A percentile compares a stretch with the other conserved stretches of the same genome.
Evolutionary conservation across 1,284 basidiomycete genomes (phyloP).

Genomic region (Apiotrichum akiyoshidainum): DNA sequence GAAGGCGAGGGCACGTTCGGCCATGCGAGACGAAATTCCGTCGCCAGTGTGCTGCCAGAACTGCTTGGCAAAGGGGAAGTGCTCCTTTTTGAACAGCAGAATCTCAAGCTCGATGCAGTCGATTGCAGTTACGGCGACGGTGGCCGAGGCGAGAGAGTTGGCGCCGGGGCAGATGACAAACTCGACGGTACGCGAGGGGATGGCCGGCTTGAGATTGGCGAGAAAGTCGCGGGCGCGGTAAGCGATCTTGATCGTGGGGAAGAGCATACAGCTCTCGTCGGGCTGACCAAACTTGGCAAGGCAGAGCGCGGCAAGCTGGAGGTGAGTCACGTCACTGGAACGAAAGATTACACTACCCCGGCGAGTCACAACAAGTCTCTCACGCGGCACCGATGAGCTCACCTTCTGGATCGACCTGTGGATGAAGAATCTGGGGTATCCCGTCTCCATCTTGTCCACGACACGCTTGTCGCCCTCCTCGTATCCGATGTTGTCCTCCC

Average conservation of each 20-base stretch:
- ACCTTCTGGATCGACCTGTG: conserved; percentile 85
- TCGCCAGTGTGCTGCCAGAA: conserved; percentile 96
- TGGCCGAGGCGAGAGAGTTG: conserved; percentile 17
- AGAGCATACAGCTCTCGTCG: conserved; percentile 72
- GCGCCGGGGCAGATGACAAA: conserved; percentile 61
- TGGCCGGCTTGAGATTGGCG: conserved; percentile 52
- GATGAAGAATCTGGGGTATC: conserved; percentile 98
- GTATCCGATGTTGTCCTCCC: conserved; percentile 90
- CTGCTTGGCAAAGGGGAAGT: conserved; percentile 71
- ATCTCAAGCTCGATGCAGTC: conserved; percentile 67
- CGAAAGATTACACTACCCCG: neutral
- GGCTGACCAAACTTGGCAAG: conserved; percentile 69
- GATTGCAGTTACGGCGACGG: conserved; percentile 27
- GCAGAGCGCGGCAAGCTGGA: conserved; percentile 71
- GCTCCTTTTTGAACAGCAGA: conserved; percentile 69
- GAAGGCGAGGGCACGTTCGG: conserved; percentile 74
- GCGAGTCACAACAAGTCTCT: too few species aligned
- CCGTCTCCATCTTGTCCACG: conserved; percentile 75
- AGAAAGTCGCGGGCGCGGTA: conserved; percentile 74
- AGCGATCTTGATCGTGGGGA: conserved; percentile 69
- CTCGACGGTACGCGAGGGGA: conserved; percentile 66
- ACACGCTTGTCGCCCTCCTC: conserved; percentile 88
- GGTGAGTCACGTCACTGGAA: neutral
- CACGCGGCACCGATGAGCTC: neutral
- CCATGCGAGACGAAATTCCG: conserved; percentile 82